Base-by-base conservation (phyloP, 352 stramenopile genomes). In the Pythium brachiatum region DNA sequence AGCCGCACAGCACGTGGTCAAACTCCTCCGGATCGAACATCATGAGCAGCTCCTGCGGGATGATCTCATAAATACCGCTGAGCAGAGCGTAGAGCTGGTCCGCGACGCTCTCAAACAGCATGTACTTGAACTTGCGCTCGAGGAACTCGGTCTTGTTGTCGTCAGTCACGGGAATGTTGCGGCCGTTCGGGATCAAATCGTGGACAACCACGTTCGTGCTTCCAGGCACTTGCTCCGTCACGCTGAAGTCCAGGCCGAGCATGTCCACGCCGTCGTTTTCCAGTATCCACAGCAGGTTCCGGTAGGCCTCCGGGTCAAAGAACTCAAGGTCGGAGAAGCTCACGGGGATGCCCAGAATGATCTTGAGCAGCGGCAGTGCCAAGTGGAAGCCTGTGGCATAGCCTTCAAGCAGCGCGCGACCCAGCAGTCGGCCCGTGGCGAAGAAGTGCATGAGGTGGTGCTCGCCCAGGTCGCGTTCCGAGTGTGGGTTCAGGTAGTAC, bases 21-120 rank as follows among this genome's bases (percentile, higher is more conserved):
- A 99, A 79, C 75, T 99, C 96, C 78, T 99, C 95, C 27, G 95
- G 96, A 70, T 99, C 97, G 72, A 99, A 99, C 8, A 97, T 80
- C 53, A 97, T 89, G 26, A 99, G 68, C 47, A 99, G 80, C 26
- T 96, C 79, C 46, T 95, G 88, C 2, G 97, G 97, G 64, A 99
- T 90, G 16, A 99, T 90, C 62, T 99, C 93, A 70, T 98, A 98
- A 46, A 99, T 90, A 23, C 96, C 97, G 48, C 83, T 91, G 26
- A 99, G 61, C 51, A 89, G 79, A 3, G 74, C 79, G 38, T 86
- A 75, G 32, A 89, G 62, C 58, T 90, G 75, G 46, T 76, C 68
- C 3, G 69, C 69, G 1, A 90, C 74, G 54, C 72, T 86, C 50
- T 83, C 79, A 21, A 86, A 88, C 1, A 90, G 67, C 25, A 75